Base-by-base conservation (phyloP, 169 alveolate species). In the Eimeria brunetti region DNA sequence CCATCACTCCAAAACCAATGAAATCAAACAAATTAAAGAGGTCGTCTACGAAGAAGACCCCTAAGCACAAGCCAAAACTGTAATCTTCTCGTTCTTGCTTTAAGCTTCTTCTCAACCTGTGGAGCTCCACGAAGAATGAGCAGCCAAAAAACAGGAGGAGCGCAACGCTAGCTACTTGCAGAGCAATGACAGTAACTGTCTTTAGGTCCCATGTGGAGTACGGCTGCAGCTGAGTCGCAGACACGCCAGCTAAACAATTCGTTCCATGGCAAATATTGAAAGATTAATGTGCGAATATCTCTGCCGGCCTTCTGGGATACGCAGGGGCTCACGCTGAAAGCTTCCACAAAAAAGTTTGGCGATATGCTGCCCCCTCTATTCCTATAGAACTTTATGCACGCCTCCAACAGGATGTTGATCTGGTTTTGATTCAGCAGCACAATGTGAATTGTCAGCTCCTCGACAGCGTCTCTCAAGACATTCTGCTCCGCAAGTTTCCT, bases 181-280 rank as follows among this genome's bases (percentile, higher is more conserved):
- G 49, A 51, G 89, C 89, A n/a, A 80, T 33, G n/a, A 53, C 69
- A 24, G 89, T 30, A 44, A 80, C 67, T 18, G 89, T 80, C 46
- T 69, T 80, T 44, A 30, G 38, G 41, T 80, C 89, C 89, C 89
- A 80, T 9, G n/a, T 80, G 64, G 71, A 27, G 89, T 80, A 80
- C 41, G 89, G 89, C 41, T 80, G 89, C 89, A 80, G 64, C 89
- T 80, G 89, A 41, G 24, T 46, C 89, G 41, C 89, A 80, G 27
- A 80, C 89, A 80, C 36, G 36, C 49, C 38, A 80, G 46, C 49
- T 46, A 49, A 8, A 49, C 24, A 80, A 80, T 2, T 80, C 62
- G 22, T 33, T 80, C 49, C 58, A 44, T 6, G 58, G 7, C 38
- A 80, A 80, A 8, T 80, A 9, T 80, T 80, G 36, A 41, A 22